A percentile compares a stretch with the other conserved stretches of the same genome.
These are phyloP conservation scores for Amanita rubescens DNA, from an alignment of 768 basidiomycete species.

Conservation along the genomic window DNA sequence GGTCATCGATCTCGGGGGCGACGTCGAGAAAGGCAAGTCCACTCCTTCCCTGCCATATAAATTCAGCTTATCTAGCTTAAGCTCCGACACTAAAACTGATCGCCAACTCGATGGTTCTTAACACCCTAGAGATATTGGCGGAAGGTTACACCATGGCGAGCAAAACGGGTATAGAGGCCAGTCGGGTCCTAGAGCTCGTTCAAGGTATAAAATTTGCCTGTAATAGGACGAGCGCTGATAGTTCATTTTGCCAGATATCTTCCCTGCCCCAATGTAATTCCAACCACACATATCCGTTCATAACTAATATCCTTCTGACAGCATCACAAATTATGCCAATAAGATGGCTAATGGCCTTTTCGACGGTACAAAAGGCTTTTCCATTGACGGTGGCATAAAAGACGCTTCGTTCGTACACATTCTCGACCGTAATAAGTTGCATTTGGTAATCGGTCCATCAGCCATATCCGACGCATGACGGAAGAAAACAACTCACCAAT, in stretches of 20 bases:
- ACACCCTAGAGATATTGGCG: conserved; percentile 70
- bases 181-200: conserved; percentile 47
- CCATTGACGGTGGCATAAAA: conserved; percentile 83
- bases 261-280: conserved; percentile 55
- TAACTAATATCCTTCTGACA: conserved; percentile 17
- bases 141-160: conserved; percentile 83
- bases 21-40: conserved; percentile 67
- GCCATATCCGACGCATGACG: conserved; percentile 65
- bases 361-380: conserved; percentile 67
- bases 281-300: not conserved
- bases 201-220: conserved; percentile 38
- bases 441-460: conserved; percentile 12
- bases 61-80: conserved; percentile 16
- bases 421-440: not conserved
- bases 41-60: not conserved
- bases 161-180: conserved; percentile 70
- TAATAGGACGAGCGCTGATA: not conserved
- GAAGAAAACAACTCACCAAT: conserved; percentile 60
- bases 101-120: conserved; percentile 72
- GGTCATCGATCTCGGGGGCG: conserved; percentile 74
- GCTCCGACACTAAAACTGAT: conserved; percentile 71
- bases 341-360: conserved; percentile 72
- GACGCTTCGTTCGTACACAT: conserved; percentile 51
- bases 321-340: conserved; percentile 49
- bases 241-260: conserved; percentile 37